phyloP scores from a whole-genome alignment of 2,329 filamentous ascomycete species.

The Emergomyces pasteurianus region DNA sequence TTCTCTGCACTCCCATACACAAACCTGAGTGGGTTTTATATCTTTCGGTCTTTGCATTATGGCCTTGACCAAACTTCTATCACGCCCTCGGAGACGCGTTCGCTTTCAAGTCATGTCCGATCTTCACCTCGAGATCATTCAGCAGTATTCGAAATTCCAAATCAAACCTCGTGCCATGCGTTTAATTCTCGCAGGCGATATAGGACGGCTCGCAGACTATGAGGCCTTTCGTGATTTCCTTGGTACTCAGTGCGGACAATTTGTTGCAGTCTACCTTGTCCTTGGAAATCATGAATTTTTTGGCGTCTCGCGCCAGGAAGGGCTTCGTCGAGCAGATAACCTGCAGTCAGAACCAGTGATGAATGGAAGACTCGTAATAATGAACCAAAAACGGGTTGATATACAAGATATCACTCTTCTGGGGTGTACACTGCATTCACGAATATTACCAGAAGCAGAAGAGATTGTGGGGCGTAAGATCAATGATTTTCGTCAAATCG shows the following conservation, averaged over 20 bases:
- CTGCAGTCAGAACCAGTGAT: slow-evolving; percentile 13
- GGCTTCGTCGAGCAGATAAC: slow-evolving; percentile 10
- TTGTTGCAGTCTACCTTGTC: slow-evolving; percentile 19
- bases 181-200: slow-evolving; percentile 28
- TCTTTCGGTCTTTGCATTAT: too few relatives aligned
- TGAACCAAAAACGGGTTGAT: slow-evolving; percentile 15
- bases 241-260: slow-evolving; percentile 14
- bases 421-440: slow-evolving; percentile 46
- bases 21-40: too few relatives aligned
- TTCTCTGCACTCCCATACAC: too few relatives aligned
- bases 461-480: too few relatives aligned
- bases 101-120: slow-evolving; percentile 19
- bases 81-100: neutral
- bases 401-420: slow-evolving; percentile 34
- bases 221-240: slow-evolving; percentile 17
- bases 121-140: slow-evolving; percentile 17
- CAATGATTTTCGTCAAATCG: too few relatives aligned
- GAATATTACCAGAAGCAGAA: too few relatives aligned
- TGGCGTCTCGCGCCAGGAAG: slow-evolving; percentile 16
- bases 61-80: neutral
- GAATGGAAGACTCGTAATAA: slow-evolving; percentile 11
- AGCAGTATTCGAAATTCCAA: slow-evolving; percentile 15
- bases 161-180: slow-evolving; percentile 10
- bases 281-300: slow-evolving; percentile 31
- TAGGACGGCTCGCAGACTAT: slow-evolving; percentile 21